phyloP scores from a whole-genome alignment of 2,329 filamentous ascomycete species.

The Talaromyces sp. region DNA sequence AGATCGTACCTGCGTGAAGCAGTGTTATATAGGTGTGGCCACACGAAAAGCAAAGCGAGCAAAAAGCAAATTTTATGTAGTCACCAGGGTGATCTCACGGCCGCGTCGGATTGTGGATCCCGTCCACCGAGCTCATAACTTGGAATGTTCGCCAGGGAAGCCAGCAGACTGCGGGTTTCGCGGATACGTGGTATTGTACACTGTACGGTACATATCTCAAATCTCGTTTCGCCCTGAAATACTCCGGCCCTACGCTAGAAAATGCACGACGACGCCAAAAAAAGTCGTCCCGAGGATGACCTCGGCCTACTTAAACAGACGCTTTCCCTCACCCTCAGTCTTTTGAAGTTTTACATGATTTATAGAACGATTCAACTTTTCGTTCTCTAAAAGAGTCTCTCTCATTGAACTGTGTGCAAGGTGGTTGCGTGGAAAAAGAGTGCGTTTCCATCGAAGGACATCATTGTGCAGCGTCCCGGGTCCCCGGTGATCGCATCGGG shows the following conservation, averaged over 20 bases:
- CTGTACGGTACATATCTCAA: background rate
- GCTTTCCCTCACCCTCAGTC: background rate
- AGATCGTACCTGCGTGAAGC: background rate
- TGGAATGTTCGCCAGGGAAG: background rate
- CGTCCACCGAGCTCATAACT: background rate
- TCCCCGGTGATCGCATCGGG: constrained; percentile 12
- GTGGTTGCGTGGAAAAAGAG: background rate
- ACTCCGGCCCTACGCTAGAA: constrained; percentile 2
- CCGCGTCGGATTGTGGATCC: constrained; percentile 16
- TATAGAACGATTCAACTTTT: background rate
- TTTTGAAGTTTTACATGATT: background rate
- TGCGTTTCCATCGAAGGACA: background rate
- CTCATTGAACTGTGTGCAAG: background rate
- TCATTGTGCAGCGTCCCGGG: background rate
- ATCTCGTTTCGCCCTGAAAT: background rate
- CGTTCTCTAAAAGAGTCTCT: background rate
- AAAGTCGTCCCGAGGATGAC: background rate
- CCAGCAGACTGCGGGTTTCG: constrained; percentile 5
- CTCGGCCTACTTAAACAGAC: constrained; percentile 3
- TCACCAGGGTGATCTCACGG: constrained; percentile 9
- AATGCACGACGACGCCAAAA: background rate
- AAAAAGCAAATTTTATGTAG: background rate
- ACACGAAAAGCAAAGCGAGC: background rate
- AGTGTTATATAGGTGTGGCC: no score
- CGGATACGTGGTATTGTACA: constrained; percentile 2